Percentiles rank a stretch among this genome's conserved stretches.
These are phyloP conservation scores for Didymella exigua DNA, from an alignment of 2,329 filamentous ascomycete species.

Conservation along the genomic window DNA sequence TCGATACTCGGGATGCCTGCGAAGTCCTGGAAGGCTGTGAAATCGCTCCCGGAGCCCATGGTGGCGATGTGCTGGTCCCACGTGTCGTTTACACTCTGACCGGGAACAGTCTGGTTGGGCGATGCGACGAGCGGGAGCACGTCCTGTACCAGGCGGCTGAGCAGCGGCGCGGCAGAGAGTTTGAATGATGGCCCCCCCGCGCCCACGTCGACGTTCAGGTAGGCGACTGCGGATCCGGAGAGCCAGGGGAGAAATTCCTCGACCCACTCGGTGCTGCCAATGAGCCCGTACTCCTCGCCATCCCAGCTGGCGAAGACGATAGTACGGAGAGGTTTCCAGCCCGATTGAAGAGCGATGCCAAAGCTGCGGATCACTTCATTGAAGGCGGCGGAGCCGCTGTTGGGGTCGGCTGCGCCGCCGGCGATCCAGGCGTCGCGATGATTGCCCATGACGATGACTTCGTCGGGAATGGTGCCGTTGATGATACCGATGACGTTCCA, in stretches of 20 bases:
- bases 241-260: slow-evolving; percentile 89
- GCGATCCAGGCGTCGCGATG: slow-evolving; percentile 90
- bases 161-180: slow-evolving; percentile 72
- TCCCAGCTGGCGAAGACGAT: slow-evolving; percentile 81
- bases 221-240: slow-evolving; percentile 72
- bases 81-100: slow-evolving; percentile 70
- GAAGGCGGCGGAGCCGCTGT: slow-evolving; percentile 78
- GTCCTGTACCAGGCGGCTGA: slow-evolving; percentile 68
- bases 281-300: slow-evolving; percentile 78
- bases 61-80: slow-evolving; percentile 64
- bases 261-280: slow-evolving; percentile 92
- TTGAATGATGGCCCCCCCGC: slow-evolving; percentile 68
- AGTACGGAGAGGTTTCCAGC: slow-evolving; percentile 86
- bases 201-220: slow-evolving; percentile 84
- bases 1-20: slow-evolving; percentile 57
- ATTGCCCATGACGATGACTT: slow-evolving; percentile 90
- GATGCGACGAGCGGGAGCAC: slow-evolving; percentile 38
- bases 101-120: slow-evolving; percentile 73
- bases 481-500: slow-evolving; percentile 88
- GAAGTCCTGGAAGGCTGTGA: slow-evolving; percentile 60
- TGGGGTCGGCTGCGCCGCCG: slow-evolving; percentile 82
- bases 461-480: slow-evolving; percentile 82
- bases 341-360: slow-evolving; percentile 70
- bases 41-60: slow-evolving; percentile 59
- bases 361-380: slow-evolving; percentile 81